A percentile compares a stretch with the other conserved stretches of the same genome.
Conservation (phyloP, 495 filamentous ascomycete genomes). For the Penicillium antarcticum region DNA sequence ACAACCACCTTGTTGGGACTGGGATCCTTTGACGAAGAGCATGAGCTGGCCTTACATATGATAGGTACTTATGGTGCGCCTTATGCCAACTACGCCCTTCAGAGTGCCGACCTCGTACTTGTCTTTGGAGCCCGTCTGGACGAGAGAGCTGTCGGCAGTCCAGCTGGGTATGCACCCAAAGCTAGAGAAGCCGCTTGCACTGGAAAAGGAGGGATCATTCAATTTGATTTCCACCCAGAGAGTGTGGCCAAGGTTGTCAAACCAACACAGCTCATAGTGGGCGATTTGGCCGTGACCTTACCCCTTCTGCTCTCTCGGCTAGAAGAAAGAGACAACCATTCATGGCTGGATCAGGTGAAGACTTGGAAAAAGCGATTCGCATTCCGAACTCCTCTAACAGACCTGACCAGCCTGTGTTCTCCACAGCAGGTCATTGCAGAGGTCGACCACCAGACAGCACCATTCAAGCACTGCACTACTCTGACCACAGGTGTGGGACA, state of each 20-base stretch:
- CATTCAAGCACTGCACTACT: slow-evolving; percentile 74
- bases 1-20: slow-evolving; percentile 65
- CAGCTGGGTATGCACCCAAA: slow-evolving; percentile 55
- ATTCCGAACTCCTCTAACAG: slow-evolving; percentile 31
- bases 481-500: slow-evolving; percentile 92
- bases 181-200: slow-evolving; percentile 54
- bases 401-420: slow-evolving; percentile 67
- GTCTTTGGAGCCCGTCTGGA: slow-evolving; percentile 61
- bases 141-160: slow-evolving; percentile 55
- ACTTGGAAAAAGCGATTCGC: slow-evolving; percentile 87
- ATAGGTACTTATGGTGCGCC: slow-evolving; percentile 63
- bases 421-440: slow-evolving; percentile 83
- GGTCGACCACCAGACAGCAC: slow-evolving; percentile 68
- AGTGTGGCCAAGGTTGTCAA: slow-evolving; percentile 65
- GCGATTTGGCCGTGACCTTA: slow-evolving; percentile 66
- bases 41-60: slow-evolving; percentile 59
- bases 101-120: slow-evolving; percentile 62
- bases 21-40: slow-evolving; percentile 59
- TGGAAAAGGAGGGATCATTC: slow-evolving; percentile 57
- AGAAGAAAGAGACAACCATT: slow-evolving; percentile 65
- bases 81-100: slow-evolving; percentile 63
- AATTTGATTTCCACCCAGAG: slow-evolving; percentile 64
- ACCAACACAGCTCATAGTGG: slow-evolving; percentile 57
- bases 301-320: slow-evolving; percentile 65
- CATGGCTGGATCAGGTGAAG: slow-evolving; percentile 85